These are phyloP conservation scores for Colletotrichum sidae DNA, from an alignment of 2,329 filamentous ascomycete species.

Conservation along the genomic window DNA sequence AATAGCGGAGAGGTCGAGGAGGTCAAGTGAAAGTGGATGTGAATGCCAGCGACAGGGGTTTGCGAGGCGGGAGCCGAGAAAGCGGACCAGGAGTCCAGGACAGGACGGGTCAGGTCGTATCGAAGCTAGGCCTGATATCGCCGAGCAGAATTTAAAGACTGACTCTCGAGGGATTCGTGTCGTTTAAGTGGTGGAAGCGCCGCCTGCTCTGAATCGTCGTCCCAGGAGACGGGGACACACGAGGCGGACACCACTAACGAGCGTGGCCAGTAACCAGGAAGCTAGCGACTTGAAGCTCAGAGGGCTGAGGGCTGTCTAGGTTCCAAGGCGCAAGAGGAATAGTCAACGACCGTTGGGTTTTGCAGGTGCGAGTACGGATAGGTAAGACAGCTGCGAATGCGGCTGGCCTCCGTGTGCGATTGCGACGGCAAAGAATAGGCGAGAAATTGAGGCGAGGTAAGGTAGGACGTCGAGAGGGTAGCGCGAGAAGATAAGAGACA, in stretches of 20 bases:
- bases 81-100: slow-evolving; percentile 9
- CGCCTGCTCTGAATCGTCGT: too few species aligned
- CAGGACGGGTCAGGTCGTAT: too few species aligned
- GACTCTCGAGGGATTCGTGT: neutral
- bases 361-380: neutral
- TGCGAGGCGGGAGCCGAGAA: slow-evolving; percentile 25
- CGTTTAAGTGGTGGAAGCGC: too few species aligned
- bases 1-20: slow-evolving; percentile 27
- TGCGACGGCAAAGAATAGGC: neutral
- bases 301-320: neutral
- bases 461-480: neutral
- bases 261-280: slow-evolving; percentile 1
- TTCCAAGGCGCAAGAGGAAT: slow-evolving; percentile 7
- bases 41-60: slow-evolving; percentile 34
- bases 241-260: slow-evolving; percentile 13
- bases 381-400: neutral
- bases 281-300: neutral
- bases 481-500: neutral
- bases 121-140: slow-evolving; percentile 9
- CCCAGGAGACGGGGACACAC: neutral
- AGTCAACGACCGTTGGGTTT: slow-evolving; percentile 16
- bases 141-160: neutral
- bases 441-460: neutral
- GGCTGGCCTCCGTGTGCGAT: neutral
- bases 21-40: slow-evolving; percentile 22